Conservation (phyloP, 768 basidiomycete genomes). For the Albatrellus ellisii region DNA sequence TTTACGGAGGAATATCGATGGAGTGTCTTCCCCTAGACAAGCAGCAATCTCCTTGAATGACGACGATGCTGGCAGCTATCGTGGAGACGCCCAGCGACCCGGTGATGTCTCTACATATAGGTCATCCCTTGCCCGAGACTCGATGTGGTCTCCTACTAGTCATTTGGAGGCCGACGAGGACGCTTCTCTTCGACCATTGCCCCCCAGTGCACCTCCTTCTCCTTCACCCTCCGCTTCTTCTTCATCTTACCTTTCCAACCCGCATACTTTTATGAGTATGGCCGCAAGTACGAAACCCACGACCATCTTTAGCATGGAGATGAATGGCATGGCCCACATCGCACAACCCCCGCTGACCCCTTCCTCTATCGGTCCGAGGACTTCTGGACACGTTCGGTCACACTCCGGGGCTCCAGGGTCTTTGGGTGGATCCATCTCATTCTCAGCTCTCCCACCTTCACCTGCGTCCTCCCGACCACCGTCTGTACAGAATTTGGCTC, state of each 20-base stretch:
- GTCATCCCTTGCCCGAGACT: conserved; percentile 56
- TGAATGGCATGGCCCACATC: conserved; percentile 81
- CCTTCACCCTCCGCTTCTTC: conserved; percentile 78
- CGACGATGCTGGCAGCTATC: conserved; percentile 24
- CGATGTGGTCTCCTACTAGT: conserved; percentile 69
- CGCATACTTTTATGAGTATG: conserved; percentile 71
- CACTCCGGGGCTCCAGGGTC: conserved; percentile 38
- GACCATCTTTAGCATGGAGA: conserved; percentile 82
- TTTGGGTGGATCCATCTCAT: conserved; percentile 50
- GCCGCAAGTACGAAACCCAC: conserved; percentile 91
- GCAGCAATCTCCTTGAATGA: conserved; percentile 49
- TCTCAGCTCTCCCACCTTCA: conserved; percentile 52
- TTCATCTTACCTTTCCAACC: conserved; percentile 71
- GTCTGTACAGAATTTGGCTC: conserved; percentile 11
- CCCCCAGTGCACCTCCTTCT: conserved; percentile 79
- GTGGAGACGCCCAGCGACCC: conserved; percentile 18
- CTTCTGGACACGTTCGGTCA: conserved; percentile 36
- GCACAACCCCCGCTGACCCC: conserved; percentile 70
- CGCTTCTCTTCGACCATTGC: conserved; percentile 81
- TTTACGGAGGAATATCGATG: conserved; percentile 12
- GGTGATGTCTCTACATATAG: conserved; percentile 30
- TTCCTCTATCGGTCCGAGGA: conserved; percentile 35
- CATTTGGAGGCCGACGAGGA: conserved; percentile 85
- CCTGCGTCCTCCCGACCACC: conserved; percentile 32
- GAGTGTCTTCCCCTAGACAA: conserved; percentile 11